Conservation (phyloP, 805 yeast genomes). For the Yueomyces sp. region DNA sequence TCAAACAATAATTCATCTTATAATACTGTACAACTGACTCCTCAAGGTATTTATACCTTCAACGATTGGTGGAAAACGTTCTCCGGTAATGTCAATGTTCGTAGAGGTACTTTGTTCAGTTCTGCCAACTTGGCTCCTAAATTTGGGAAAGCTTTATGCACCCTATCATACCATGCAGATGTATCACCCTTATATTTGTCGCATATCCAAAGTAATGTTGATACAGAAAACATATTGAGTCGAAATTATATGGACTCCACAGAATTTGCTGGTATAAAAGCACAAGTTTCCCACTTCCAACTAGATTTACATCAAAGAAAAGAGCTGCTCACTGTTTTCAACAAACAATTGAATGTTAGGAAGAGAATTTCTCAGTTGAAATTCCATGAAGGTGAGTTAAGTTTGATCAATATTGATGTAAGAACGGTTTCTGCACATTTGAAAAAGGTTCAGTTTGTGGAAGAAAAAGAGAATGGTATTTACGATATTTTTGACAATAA, state of each 20-base stretch:
- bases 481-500: slow-evolving; percentile 40
- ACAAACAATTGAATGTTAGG: slow-evolving; percentile 33
- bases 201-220: slow-evolving; percentile 46
- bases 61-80: slow-evolving; percentile 80
- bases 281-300: slow-evolving; percentile 37
- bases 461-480: slow-evolving; percentile 7
- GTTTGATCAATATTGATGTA: slow-evolving; percentile 42
- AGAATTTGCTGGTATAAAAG: slow-evolving; percentile 61
- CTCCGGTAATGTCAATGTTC: slow-evolving; percentile 67
- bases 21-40: slow-evolving; percentile 69
- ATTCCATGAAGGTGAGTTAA: slow-evolving; percentile 55
- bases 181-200: slow-evolving; percentile 62
- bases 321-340: slow-evolving; percentile 32
- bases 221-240: slow-evolving; percentile 15
- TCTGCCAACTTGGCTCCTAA: slow-evolving; percentile 42
- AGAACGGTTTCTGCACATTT: slow-evolving; percentile 41
- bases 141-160: slow-evolving; percentile 59
- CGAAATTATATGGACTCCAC: slow-evolving; percentile 12
- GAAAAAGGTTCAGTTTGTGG: slow-evolving; percentile 14
- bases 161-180: slow-evolving; percentile 68
- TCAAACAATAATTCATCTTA: slow-evolving; percentile 33
- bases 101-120: slow-evolving; percentile 61
- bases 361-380: slow-evolving; percentile 39
- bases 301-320: slow-evolving; percentile 58
- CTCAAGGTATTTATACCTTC: slow-evolving; percentile 53